These are phyloP conservation scores for Lippia alba DNA, from an alignment of 305 asterid genomes.

Conservation along the genomic window DNA sequence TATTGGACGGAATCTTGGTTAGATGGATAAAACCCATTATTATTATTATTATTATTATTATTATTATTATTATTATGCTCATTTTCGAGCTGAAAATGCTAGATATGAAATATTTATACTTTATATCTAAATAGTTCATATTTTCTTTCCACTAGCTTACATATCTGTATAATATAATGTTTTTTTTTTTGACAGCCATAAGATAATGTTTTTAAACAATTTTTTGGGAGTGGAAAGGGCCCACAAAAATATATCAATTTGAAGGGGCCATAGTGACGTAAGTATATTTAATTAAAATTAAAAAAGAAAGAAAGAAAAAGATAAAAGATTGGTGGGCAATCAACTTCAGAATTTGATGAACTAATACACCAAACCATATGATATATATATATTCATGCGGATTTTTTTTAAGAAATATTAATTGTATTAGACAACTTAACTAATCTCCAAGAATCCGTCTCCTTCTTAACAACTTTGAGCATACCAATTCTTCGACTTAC, in stretches of 20 bases:
- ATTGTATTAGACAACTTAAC: background rate
- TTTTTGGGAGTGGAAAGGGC: background rate
- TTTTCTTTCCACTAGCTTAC: too few relatives aligned
- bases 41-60: too few relatives aligned
- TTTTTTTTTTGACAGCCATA: too few relatives aligned
- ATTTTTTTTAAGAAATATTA: background rate
- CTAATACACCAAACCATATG: slow-evolving; percentile 6
- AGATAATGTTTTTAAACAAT: background rate
- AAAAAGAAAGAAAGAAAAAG: background rate
- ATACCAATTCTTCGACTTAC: slow-evolving; percentile 17
- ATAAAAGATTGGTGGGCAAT: slow-evolving; percentile 30
- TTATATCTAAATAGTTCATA: too few relatives aligned
- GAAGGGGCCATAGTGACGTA: slow-evolving; percentile 6
- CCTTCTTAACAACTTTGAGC: background rate
- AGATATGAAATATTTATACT: too few relatives aligned
- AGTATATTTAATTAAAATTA: background rate
- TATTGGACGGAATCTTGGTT: too few relatives aligned
- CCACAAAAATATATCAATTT: slow-evolving; percentile 8
- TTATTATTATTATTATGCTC: too few relatives aligned
- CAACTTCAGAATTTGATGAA: slow-evolving; percentile 23
- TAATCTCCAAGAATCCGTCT: slow-evolving; percentile 18
- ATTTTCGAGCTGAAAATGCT: too few relatives aligned
- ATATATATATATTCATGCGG: background rate
- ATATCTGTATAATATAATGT: too few relatives aligned
- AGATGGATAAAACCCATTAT: too few relatives aligned